Evolutionary conservation across 495 filamentous ascomycete species (phyloP).

Genomic region (Xylaria palmicola): DNA sequence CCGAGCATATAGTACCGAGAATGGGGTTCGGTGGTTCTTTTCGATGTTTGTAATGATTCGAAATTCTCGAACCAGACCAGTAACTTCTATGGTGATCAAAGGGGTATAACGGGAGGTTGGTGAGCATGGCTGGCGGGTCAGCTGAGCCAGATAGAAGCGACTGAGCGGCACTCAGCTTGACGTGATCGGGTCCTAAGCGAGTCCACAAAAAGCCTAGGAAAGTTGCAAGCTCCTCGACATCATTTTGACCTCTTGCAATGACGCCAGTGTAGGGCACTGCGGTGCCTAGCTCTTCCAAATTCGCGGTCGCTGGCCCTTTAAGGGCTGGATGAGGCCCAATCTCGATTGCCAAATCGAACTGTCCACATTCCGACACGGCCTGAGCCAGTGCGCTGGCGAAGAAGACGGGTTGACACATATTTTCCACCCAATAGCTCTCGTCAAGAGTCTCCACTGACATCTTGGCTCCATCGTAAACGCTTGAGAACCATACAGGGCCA

Average conservation of each 20-base stretch:
- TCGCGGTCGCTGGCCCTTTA: constrained; percentile 25
- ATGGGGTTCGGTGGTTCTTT: constrained; percentile 35
- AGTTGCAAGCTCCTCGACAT: not conserved
- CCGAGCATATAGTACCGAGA: constrained; percentile 30
- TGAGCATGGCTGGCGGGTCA: constrained; percentile 10
- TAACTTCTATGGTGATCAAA: constrained; percentile 44
- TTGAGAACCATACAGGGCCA: not conserved
- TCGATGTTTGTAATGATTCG: constrained; percentile 19
- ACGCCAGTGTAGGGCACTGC: constrained; percentile 25
- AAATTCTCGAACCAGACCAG: constrained; percentile 44
- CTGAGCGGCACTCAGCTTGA: not conserved
- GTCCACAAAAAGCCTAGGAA: not conserved
- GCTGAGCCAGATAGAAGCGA: not conserved
- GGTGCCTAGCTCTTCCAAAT: constrained; percentile 13
- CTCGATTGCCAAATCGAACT: constrained; percentile 24
- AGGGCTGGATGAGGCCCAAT: constrained; percentile 47
- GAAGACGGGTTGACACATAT: constrained; percentile 44
- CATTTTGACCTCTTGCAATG: not conserved
- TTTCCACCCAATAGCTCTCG: constrained; percentile 44
- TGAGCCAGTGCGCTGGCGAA: constrained; percentile 41
- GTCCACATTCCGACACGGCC: constrained; percentile 16
- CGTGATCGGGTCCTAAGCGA: not conserved
- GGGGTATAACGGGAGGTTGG: constrained; percentile 45
- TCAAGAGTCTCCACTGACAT: constrained; percentile 25
- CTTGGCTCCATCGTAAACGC: not conserved